These are phyloP conservation scores for Pestalotiopsis sp. DNA, from an alignment of 2,329 filamentous ascomycete species.

Conservation along the genomic window DNA sequence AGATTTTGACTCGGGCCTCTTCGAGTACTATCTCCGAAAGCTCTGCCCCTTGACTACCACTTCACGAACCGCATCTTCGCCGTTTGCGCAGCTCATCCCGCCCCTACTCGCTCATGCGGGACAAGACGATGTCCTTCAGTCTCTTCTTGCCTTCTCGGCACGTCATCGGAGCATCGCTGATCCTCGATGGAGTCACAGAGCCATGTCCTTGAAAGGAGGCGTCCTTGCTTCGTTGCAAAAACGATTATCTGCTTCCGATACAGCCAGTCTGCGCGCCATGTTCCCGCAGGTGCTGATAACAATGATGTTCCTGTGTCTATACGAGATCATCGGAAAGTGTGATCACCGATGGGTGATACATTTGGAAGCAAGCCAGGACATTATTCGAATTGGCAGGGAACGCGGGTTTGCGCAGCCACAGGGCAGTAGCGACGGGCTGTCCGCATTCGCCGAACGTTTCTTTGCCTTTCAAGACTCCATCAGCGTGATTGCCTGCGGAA, in stretches of 20 bases:
- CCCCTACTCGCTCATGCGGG: constrained; percentile 15
- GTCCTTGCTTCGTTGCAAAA: constrained; percentile 37
- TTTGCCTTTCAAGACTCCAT: constrained; percentile 56
- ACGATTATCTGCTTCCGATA: constrained; percentile 31
- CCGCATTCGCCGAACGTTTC: constrained; percentile 45
- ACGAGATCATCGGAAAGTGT: constrained; percentile 40
- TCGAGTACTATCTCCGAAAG: constrained; percentile 17
- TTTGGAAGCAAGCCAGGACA: constrained; percentile 47
- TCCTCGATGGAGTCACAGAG: constrained; percentile 13
- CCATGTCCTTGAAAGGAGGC: constrained; percentile 33
- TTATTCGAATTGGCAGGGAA: constrained; percentile 41
- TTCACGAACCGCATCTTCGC: constrained; percentile 15
- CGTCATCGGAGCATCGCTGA: constrained; percentile 17
- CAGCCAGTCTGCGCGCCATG: constrained; percentile 9
- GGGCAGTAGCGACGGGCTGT: constrained; percentile 15
- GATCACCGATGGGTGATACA: constrained; percentile 47
- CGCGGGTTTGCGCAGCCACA: neutral
- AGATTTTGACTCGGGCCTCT: constrained; percentile 5
- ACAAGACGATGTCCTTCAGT: constrained; percentile 16
- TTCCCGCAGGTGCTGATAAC: constrained; percentile 39
- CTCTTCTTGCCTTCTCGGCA: constrained; percentile 19
- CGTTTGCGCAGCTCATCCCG: constrained; percentile 18
- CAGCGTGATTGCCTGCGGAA: constrained; percentile 51
- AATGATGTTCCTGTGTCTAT: constrained; percentile 49
- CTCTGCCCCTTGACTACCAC: constrained; percentile 19